These are phyloP conservation scores for Pichia sorboxylosa DNA, from an alignment of 1,139 yeast genomes.

Conservation along the genomic window DNA sequence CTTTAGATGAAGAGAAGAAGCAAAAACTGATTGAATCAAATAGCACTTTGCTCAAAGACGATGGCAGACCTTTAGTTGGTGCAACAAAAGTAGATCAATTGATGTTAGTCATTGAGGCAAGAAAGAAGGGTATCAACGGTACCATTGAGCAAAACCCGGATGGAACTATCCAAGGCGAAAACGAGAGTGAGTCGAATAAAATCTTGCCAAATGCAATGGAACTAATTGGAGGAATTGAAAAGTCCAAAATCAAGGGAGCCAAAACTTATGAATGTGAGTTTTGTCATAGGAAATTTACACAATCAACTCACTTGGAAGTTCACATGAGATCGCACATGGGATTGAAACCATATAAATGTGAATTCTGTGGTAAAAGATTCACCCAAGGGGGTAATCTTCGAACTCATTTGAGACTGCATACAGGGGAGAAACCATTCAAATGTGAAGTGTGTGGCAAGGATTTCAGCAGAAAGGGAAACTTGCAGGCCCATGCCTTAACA, in stretches of 20 bases:
- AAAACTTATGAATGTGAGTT: conserved; percentile 59
- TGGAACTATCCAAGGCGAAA: conserved; percentile 31
- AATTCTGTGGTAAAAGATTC: conserved; percentile 67
- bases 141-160: conserved; percentile 52
- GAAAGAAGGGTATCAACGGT: conserved; percentile 59
- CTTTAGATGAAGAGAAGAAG: no score
- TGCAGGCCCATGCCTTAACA: conserved; percentile 75
- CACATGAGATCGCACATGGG: conserved; percentile 74
- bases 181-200: neutral
- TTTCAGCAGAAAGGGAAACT: conserved; percentile 81
- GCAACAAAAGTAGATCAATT: conserved; percentile 83
- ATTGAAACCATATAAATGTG: conserved; percentile 68
- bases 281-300: conserved; percentile 60
- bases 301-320: conserved; percentile 67
- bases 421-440: conserved; percentile 81
- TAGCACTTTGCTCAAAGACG: conserved; percentile 33
- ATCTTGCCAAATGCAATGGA: conserved; percentile 46
- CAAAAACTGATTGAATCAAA: conserved; percentile 10
- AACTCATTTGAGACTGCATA: conserved; percentile 78
- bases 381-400: conserved; percentile 89
- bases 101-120: conserved; percentile 82
- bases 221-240: conserved; percentile 76
- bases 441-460: conserved; percentile 64
- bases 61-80: conserved; percentile 62
- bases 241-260: conserved; percentile 37